Conservation (phyloP, 2,329 filamentous ascomycete genomes). For the Aspergillus nomiae region DNA sequence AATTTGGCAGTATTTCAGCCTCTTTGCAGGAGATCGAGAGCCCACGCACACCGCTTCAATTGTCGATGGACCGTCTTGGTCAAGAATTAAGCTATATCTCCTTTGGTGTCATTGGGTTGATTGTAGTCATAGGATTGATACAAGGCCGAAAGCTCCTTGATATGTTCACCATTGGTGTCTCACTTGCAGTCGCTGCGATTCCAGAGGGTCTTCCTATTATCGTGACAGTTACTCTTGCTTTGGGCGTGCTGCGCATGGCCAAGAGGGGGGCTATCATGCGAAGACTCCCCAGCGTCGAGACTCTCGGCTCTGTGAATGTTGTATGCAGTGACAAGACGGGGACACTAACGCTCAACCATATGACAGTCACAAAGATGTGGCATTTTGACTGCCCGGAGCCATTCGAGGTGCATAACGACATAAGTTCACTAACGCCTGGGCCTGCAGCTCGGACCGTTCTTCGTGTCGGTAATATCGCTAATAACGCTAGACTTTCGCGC, state of each 20-base stretch:
- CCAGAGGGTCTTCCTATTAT: slow-evolving; percentile 97
- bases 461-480: slow-evolving; percentile 93
- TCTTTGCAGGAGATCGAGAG: slow-evolving; percentile 95
- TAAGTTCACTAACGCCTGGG: slow-evolving; percentile 60
- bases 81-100: slow-evolving; percentile 97
- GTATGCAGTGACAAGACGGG: slow-evolving; percentile 99
- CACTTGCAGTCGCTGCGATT: slow-evolving; percentile 92
- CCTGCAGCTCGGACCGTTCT: slow-evolving; percentile 77
- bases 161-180: slow-evolving; percentile 97
- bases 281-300: slow-evolving; percentile 94
- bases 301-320: slow-evolving; percentile 97
- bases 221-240: slow-evolving; percentile 91
- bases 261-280: slow-evolving; percentile 93
- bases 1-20: slow-evolving; percentile 94
- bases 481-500: slow-evolving; percentile 82
- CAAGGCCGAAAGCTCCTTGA: slow-evolving; percentile 89
- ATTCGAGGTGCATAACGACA: slow-evolving; percentile 59
- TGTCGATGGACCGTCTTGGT: slow-evolving; percentile 96
- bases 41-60: slow-evolving; percentile 86
- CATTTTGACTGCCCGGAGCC: slow-evolving; percentile 71
- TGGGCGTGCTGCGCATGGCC: slow-evolving; percentile 96
- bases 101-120: slow-evolving; percentile 89
- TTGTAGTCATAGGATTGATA: slow-evolving; percentile 85
- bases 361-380: slow-evolving; percentile 97
- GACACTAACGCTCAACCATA: slow-evolving; percentile 95